Evolutionary conservation across 139 green algal genomes (phyloP), one percentile per base, ranked within the genome.

Genomic region (Chlamydomonas eustigma): DNA sequence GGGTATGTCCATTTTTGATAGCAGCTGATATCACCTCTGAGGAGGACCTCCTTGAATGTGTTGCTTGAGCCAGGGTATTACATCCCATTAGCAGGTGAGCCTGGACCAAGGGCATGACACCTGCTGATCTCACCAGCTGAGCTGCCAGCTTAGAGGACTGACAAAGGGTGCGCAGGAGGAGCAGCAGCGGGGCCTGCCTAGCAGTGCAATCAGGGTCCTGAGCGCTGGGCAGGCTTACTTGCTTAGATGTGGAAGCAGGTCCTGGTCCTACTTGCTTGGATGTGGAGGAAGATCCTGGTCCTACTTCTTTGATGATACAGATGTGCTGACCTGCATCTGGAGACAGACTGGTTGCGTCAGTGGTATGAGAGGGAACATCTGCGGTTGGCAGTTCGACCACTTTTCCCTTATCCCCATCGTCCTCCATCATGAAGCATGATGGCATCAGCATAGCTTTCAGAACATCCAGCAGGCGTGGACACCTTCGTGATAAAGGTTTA

Each of bases 161-260:
- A 38, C 81, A 88, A 73, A 91, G 73, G 51, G 84, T 50, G 44
- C 88, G 79, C 71, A 89, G 72, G 68, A 90, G 74, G 24, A 74
- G 66, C 79, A 87, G 70, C 71, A 80, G 75, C 6, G 73, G 71
- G 37, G 30, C 34, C 58, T 63, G 50, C 50, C 18, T 63, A 18
- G 50, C n/a, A n/a, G n/a, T n/a, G n/a, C n/a, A n/a, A n/a, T n/a
- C n/a, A n/a, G n/a, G n/a, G n/a, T n/a, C n/a, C n/a, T n/a, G n/a
- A n/a, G n/a, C n/a, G n/a, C n/a, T n/a, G n/a, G n/a, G n/a, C n/a
- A n/a, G n/a, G n/a, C n/a, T n/a, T n/a, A n/a, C n/a, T n/a, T n/a
- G n/a, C n/a, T n/a, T n/a, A n/a, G n/a, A n/a, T n/a, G n/a, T n/a
- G n/a, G n/a, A n/a, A n/a, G n/a, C n/a, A n/a, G n/a, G n/a, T n/a